phyloP scores from a whole-genome alignment of 2,329 filamentous ascomycete species.

The Cordyceps cateniannulata region DNA sequence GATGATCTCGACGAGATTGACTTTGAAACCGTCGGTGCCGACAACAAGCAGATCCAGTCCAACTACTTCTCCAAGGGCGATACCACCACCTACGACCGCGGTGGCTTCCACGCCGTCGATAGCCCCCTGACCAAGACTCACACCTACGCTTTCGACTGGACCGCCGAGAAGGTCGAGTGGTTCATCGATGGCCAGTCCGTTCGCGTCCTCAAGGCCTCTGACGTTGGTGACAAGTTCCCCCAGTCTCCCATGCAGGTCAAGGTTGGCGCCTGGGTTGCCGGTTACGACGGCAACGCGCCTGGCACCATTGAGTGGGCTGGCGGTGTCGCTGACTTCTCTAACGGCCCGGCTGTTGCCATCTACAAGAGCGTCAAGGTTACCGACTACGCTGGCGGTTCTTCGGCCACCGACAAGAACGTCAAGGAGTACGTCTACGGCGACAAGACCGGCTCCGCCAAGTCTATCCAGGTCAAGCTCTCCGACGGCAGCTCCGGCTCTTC shows the following conservation, averaged over 20 bases:
- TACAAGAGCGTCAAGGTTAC: slow-evolving; percentile 50
- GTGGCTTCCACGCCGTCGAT: slow-evolving; percentile 52
- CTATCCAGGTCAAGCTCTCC: slow-evolving; percentile 39
- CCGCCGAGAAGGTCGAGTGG: slow-evolving; percentile 56
- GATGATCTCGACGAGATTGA: slow-evolving; percentile 89
- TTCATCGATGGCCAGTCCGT: slow-evolving; percentile 54
- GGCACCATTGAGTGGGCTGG: slow-evolving; percentile 71
- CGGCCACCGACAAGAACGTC: slow-evolving; percentile 31
- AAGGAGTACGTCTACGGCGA: slow-evolving; percentile 48
- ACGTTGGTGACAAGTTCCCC: slow-evolving; percentile 50
- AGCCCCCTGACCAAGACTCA: slow-evolving; percentile 55
- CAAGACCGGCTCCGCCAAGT: slow-evolving; percentile 41
- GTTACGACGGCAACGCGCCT: slow-evolving; percentile 49
- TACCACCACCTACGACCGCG: slow-evolving; percentile 64
- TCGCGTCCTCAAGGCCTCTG: slow-evolving; percentile 56
- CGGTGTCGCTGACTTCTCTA: slow-evolving; percentile 51
- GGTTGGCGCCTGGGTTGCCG: slow-evolving; percentile 62
- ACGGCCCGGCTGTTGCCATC: slow-evolving; percentile 48
- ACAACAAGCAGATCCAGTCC: slow-evolving; percentile 68
- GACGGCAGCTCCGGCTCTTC: slow-evolving; percentile 23
- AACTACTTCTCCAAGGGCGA: slow-evolving; percentile 80
- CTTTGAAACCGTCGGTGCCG: slow-evolving; percentile 88
- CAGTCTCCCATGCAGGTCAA: slow-evolving; percentile 70
- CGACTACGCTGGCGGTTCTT: slow-evolving; percentile 47
- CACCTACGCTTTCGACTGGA: slow-evolving; percentile 67